phyloP scores from a whole-genome alignment of 2,329 filamentous ascomycete species.

The Aspergillus chevalieri region DNA sequence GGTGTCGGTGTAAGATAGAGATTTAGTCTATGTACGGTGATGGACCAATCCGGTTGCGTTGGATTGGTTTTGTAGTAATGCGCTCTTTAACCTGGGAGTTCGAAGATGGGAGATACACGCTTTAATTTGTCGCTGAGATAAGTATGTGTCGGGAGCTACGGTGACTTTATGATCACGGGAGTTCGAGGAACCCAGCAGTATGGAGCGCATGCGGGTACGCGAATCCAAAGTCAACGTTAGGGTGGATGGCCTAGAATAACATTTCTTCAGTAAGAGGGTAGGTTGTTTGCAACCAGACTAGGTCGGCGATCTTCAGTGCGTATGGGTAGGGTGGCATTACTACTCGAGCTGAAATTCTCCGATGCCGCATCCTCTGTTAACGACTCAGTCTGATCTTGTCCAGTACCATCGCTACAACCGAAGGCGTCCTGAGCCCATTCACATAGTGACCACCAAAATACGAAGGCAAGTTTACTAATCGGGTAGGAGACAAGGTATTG shows the following conservation, averaged over 20 bases:
- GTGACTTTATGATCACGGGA: slow-evolving; percentile 36
- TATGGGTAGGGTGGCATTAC: not conserved
- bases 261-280: not conserved
- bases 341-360: too few relatives aligned
- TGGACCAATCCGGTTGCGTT: not conserved
- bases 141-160: slow-evolving; percentile 27
- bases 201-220: slow-evolving; percentile 32
- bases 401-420: not conserved
- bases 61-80: slow-evolving; percentile 4
- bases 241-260: slow-evolving; percentile 5
- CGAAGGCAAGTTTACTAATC: not conserved
- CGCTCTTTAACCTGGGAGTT: slow-evolving; percentile 19
- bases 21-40: slow-evolving; percentile 12
- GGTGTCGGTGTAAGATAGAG: slow-evolving; percentile 14
- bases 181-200: slow-evolving; percentile 27
- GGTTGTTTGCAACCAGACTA: not conserved
- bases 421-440: not conserved
- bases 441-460: not conserved
- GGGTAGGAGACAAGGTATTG: slow-evolving; percentile 1
- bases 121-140: slow-evolving; percentile 29
- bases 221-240: slow-evolving; percentile 38
- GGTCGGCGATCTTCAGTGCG: not conserved
- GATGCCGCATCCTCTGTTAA: too few relatives aligned
- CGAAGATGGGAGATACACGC: slow-evolving; percentile 12
- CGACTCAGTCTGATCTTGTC: not conserved